Evolutionary conservation across 2,329 filamentous ascomycete genomes (phyloP).

Genomic region (Sclerotinia spermophila): DNA sequence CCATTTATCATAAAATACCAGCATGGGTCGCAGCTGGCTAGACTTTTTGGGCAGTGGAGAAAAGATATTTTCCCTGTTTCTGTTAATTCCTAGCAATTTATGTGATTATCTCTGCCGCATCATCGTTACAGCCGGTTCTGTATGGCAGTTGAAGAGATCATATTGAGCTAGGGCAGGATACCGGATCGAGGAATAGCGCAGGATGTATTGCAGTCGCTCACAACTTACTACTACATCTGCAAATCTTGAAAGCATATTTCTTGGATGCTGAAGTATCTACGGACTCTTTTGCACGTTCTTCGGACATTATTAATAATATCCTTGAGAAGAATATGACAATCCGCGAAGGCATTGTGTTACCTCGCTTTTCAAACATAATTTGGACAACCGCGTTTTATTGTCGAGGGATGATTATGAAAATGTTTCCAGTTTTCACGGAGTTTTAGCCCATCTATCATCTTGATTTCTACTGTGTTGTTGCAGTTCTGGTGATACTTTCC

Average conservation of each 20-base stretch:
- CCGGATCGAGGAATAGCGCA: background rate
- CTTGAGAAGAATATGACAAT: too few relatives aligned
- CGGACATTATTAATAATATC: too few relatives aligned
- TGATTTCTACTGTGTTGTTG: background rate
- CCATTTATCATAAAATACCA: conserved; percentile 88
- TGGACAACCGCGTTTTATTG: background rate
- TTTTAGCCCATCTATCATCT: background rate
- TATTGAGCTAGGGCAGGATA: background rate
- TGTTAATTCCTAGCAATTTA: background rate
- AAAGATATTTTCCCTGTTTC: conserved; percentile 43
- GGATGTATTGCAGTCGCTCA: background rate
- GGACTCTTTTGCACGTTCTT: background rate
- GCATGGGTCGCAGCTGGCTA: conserved; percentile 64
- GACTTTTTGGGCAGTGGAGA: conserved; percentile 99
- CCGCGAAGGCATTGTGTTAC: background rate
- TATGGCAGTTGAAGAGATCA: background rate
- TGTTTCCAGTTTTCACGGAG: background rate
- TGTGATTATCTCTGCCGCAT: background rate
- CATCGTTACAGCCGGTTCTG: too few relatives aligned
- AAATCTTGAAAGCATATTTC: background rate
- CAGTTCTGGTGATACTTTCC: background rate
- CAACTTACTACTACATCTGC: background rate
- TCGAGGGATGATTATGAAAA: background rate
- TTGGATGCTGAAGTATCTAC: background rate
- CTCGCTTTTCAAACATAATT: background rate